These are phyloP conservation scores for Eucalyptus urophylla DNA, from an alignment of 345 rosid genomes.

Conservation along the genomic window DNA sequence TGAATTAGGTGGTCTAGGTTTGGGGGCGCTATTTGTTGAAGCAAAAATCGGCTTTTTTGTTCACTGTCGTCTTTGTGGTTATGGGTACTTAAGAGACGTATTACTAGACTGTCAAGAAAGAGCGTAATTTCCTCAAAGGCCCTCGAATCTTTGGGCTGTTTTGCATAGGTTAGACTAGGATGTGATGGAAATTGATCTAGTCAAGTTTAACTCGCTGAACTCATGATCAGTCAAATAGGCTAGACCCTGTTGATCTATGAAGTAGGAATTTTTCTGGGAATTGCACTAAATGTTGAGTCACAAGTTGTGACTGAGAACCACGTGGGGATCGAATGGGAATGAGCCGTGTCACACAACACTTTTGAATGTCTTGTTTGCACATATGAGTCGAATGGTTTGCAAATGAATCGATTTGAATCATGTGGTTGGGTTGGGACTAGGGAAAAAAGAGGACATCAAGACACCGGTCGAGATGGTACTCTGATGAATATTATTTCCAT, in stretches of 20 bases:
- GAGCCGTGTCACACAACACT: neutral
- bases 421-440: neutral
- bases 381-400: neutral
- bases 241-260: neutral
- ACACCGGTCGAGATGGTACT: neutral
- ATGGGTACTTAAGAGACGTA: neutral
- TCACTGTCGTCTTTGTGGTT: neutral
- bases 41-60: neutral
- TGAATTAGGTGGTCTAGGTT: neutral
- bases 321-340: neutral
- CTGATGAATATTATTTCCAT: neutral
- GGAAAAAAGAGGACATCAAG: neutral
- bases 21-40: neutral
- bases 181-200: neutral
- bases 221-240: neutral
- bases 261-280: accelerated
- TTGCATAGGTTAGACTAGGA: neutral
- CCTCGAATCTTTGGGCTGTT: neutral
- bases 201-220: neutral
- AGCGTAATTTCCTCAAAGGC: neutral
- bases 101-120: neutral
- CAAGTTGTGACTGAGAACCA: neutral
- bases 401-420: neutral
- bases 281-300: neutral
- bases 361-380: neutral